Conservation (phyloP, 1,284 basidiomycete species). For the Trichosporon ovoides region DNA sequence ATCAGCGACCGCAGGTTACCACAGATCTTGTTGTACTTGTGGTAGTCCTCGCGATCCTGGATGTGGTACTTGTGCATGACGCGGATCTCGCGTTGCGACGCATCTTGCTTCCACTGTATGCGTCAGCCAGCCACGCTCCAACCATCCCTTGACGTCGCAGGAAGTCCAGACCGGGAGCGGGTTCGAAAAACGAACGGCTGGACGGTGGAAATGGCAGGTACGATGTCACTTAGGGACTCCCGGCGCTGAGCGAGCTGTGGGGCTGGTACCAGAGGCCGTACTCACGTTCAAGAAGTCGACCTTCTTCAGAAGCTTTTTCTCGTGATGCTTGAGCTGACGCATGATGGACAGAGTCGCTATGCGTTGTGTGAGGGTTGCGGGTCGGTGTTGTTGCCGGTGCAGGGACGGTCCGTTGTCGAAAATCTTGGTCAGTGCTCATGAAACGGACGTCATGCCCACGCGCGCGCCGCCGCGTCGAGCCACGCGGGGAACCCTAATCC, state of each 20-base stretch:
- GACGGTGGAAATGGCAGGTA: background rate
- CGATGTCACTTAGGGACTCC: background rate
- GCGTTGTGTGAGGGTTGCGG: background rate
- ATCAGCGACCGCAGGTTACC: conserved; percentile 80
- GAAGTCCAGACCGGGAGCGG: background rate
- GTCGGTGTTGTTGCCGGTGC: background rate
- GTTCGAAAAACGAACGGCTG: conserved; percentile 1
- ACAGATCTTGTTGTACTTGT: conserved; percentile 90
- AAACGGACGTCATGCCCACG: conserved; percentile 7
- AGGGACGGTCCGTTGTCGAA: conserved; percentile 6
- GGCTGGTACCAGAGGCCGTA: conserved; percentile 15
- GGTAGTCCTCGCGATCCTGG: conserved; percentile 87
- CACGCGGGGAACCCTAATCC: conserved; percentile 3
- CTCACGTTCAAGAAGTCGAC: conserved; percentile 84
- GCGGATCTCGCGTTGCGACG: conserved; percentile 82
- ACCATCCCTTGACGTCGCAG: background rate
- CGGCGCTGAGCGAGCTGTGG: background rate
- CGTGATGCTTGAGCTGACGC: conserved; percentile 88
- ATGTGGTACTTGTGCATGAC: conserved; percentile 95
- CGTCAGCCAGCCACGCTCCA: conserved; percentile 2
- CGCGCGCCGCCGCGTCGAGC: background rate
- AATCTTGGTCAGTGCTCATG: background rate
- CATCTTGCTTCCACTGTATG: conserved; percentile 93
- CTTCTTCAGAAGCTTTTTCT: conserved; percentile 89
- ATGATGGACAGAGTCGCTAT: conserved; percentile 47